Evolutionary conservation across 371 early-diverging fungal species (phyloP).

Genomic region (Parasitella parasitica): DNA sequence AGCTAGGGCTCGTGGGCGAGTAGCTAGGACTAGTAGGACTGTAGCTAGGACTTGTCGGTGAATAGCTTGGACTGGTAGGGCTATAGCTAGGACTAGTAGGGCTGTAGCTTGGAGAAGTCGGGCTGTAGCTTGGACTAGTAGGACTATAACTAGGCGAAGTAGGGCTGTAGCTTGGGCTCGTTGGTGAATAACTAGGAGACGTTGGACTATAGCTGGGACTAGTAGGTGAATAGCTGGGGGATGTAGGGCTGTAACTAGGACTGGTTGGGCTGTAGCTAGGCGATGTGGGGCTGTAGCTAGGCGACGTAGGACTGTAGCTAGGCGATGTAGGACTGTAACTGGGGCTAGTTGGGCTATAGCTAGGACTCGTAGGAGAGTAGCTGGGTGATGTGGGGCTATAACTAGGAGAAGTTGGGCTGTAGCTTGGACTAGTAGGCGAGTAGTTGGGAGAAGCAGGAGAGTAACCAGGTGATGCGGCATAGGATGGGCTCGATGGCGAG

Average conservation of each 20-base stretch:
- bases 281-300: conserved; percentile 74
- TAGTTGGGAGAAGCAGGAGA: conserved; percentile 76
- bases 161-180: conserved; percentile 69
- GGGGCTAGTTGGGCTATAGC: conserved; percentile 77
- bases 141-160: conserved; percentile 79
- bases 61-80: conserved; percentile 53
- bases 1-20: conserved; percentile 82
- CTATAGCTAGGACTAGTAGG: conserved; percentile 63
- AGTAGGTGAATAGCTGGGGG: conserved; percentile 67
- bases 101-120: conserved; percentile 76
- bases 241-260: conserved; percentile 56
- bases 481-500: conserved; percentile 61
- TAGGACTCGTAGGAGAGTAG: conserved; percentile 69
- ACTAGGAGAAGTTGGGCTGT: conserved; percentile 64
- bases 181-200: conserved; percentile 65
- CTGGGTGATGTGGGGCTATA: conserved; percentile 70
- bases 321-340: conserved; percentile 78
- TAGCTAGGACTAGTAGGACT: conserved; percentile 67
- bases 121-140: conserved; percentile 69
- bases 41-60: conserved; percentile 60
- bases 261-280: conserved; percentile 77
- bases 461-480: conserved; percentile 73
- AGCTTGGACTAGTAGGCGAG: conserved; percentile 67
- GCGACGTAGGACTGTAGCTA: conserved; percentile 72
- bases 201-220: conserved; percentile 75